Evolutionary conservation across 2,329 filamentous ascomycete species (phyloP), one percentile per base, ranked within the genome.

Genomic region (Calonectria henricotiae): DNA sequence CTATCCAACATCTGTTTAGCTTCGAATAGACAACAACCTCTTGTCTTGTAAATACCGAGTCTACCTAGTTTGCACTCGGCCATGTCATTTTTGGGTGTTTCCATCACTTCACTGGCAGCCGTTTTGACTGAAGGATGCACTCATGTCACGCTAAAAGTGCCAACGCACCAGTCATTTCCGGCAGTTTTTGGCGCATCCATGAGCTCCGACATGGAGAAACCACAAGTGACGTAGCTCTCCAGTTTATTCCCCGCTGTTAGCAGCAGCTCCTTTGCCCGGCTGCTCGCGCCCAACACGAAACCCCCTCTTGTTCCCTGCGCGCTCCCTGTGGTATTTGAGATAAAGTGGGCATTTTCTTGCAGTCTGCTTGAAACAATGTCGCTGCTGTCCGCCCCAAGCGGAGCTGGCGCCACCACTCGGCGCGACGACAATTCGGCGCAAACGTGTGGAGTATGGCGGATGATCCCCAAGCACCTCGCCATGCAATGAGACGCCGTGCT

Each of bases 271-370:
- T 11, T 2, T 9, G 32, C n/a, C 32, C 12, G 32, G 32, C 51
- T 55, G 51, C n/a, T 20, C 51, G 51, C 27, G 55, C 55, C 55
- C 32, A 44, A 44, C 27, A 30, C 55, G 39, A 58, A 58, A 61
- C 51, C 64, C 64, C 64, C 64, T 66, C 64, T 60, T 61, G 64
- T 66, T 66, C 51, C 32, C 64, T 61, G 51, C 20, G 20, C 27
- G 27, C 27, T 30, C 4, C 4, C 27, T 30, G 35, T 37, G 35
- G 25, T 32, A 47, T 55, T 23, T 23, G 20, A 30, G 32, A 55
- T 55, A 55, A 58, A 65, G 63, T 65, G 63, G 63, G 49, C 63
- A 35, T 8, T n/a, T 27, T 32, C 35, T 23, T 37, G 39, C 30
- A 51, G 25, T 58, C 63, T 65, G 17, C 63, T 43, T 65, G 63